A percentile compares a stretch with the other conserved stretches of the same genome.
Conservation (phyloP, 2,329 filamentous ascomycete species). For the Trichoderma cornu-damae region DNA sequence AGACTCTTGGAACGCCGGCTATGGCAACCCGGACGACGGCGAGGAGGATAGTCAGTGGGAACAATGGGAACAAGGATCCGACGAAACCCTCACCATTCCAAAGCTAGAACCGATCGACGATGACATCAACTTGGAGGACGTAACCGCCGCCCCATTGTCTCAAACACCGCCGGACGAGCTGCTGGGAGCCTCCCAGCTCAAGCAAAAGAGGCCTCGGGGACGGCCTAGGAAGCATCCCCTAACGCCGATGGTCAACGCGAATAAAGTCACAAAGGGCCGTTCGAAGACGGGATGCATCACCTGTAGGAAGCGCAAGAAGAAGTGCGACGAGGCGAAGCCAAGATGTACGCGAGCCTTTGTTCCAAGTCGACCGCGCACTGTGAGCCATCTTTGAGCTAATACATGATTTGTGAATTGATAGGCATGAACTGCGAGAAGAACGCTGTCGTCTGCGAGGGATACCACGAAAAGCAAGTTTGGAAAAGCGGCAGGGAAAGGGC, state of each 20-base stretch:
- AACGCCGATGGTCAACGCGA: conserved; percentile 49
- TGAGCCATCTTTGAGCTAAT: conserved; percentile 1
- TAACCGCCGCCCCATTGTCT: conserved; percentile 40
- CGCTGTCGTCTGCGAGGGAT: conserved; percentile 84
- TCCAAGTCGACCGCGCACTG: background rate
- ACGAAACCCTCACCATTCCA: conserved; percentile 44
- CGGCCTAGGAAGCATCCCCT: conserved; percentile 77
- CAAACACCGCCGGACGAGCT: conserved; percentile 22
- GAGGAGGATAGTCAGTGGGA: conserved; percentile 46
- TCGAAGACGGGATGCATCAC: conserved; percentile 66
- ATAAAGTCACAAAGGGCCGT: conserved; percentile 71
- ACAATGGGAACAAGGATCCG: conserved; percentile 45
- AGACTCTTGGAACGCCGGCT: conserved; percentile 42
- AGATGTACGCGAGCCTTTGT: conserved; percentile 45
- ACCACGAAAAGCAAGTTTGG: conserved; percentile 82
- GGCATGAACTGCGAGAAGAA: conserved; percentile 91
- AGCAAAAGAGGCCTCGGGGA: conserved; percentile 64
- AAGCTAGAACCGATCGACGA: conserved; percentile 56
- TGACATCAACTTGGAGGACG: conserved; percentile 48
- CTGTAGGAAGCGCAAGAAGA: conserved; percentile 65
- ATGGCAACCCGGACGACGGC: conserved; percentile 35
- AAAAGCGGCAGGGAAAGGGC: conserved; percentile 74
- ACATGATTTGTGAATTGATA: conserved; percentile 34
- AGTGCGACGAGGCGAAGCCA: conserved; percentile 65
- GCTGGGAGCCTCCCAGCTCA: conserved; percentile 32